A percentile compares a stretch with the other conserved stretches of the same genome.
Evolutionary conservation across 73 alveolate species (phyloP).

Genomic region (Paramecium caudatum): DNA sequence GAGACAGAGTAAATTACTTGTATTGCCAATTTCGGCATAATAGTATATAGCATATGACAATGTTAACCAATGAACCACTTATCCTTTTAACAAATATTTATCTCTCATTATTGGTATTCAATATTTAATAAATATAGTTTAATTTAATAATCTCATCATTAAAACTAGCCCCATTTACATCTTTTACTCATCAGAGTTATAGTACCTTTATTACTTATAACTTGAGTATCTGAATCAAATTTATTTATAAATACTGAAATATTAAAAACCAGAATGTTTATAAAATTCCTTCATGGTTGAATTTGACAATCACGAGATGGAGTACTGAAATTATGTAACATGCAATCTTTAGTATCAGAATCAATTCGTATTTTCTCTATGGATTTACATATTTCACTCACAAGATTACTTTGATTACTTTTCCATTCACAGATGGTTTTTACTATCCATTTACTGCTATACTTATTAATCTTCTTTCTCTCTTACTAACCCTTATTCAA

Average conservation of each 20-base stretch:
- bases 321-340: background rate
- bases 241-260: too few species aligned
- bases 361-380: background rate
- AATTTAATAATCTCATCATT: too few species aligned
- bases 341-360: background rate
- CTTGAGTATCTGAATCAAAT: too few species aligned
- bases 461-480: background rate
- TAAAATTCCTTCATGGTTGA: too few species aligned
- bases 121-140: too few species aligned
- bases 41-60: background rate
- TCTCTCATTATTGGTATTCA: slow-evolving; percentile 32
- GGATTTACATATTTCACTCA: too few species aligned
- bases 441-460: background rate
- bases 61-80: slow-evolving; percentile 18
- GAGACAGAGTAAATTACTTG: slow-evolving; percentile 20
- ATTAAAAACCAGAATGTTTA: too few species aligned
- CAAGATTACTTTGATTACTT: too few species aligned
- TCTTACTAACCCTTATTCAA: slow-evolving; percentile 23
- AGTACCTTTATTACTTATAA: too few species aligned
- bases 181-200: too few species aligned
- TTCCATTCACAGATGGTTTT: too few species aligned
- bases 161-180: too few species aligned
- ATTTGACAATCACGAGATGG: background rate
- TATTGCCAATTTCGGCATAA: background rate
- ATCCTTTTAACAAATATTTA: background rate